A percentile compares a stretch with the other conserved stretches of the same genome.
Evolutionary conservation across 805 yeast species (phyloP).

Genomic region (Scheffersomyces stipitis): DNA sequence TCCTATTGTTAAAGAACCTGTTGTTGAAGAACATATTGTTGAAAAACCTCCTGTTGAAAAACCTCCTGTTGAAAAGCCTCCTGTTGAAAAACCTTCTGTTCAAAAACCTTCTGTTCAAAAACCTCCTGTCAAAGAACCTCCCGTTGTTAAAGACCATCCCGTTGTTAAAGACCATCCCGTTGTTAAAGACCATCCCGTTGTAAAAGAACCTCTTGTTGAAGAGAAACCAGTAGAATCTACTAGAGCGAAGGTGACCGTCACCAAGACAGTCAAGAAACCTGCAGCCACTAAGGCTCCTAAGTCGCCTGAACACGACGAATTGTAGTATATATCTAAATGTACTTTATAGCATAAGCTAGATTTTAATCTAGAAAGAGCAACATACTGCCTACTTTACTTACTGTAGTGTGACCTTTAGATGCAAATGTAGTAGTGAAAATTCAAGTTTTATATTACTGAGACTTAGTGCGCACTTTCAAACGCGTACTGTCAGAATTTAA

Average conservation of each 20-base stretch:
- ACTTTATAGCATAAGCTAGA: no score
- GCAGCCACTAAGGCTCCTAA: background rate
- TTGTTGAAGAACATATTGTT: background rate
- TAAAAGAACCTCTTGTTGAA: background rate
- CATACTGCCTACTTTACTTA: no score
- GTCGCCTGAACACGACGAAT: conserved; percentile 4
- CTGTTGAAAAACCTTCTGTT: no score
- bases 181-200: conserved; percentile 2
- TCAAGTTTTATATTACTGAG: no score
- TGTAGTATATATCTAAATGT: no score
- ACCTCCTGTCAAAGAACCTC: background rate
- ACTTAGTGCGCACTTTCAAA: no score
- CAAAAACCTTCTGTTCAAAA: background rate
- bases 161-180: conserved; percentile 2
- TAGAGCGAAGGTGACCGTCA: background rate
- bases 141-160: background rate
- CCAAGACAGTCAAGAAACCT: background rate
- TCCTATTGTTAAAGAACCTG: conserved; percentile 1
- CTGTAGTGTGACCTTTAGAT: no score
- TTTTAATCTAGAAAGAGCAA: no score
- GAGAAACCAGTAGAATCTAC: background rate
- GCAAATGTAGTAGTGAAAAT: no score
- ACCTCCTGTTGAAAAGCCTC: background rate
- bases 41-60: background rate
- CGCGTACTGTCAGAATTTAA: no score